phyloP scores from a whole-genome alignment of 176 grass and related monocot species.

The Oryza coarctata region DNA sequence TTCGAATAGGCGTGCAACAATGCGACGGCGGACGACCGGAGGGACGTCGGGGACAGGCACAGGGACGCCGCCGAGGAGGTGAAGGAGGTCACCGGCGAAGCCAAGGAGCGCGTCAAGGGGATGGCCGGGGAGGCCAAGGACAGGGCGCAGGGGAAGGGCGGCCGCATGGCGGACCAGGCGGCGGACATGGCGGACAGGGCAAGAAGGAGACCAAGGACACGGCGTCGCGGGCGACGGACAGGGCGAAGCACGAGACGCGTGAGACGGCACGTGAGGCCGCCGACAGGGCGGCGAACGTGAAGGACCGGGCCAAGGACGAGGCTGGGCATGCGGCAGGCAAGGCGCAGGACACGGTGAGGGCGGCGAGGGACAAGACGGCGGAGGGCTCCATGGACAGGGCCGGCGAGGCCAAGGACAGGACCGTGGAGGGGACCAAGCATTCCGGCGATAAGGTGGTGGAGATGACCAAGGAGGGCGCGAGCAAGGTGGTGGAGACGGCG shows the following conservation, averaged over 20 bases:
- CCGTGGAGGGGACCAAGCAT: constrained; percentile 30
- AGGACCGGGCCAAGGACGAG: constrained; percentile 40
- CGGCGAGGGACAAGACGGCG: constrained; percentile 33
- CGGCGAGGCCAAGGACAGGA: constrained; percentile 34
- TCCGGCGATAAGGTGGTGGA: constrained; percentile 41
- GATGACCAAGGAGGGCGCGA: constrained; percentile 47
- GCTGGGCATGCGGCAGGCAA: constrained; percentile 2
- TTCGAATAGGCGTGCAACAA: constrained; percentile 41
- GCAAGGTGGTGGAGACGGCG: constrained; percentile 51
- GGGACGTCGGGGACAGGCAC: constrained; percentile 49
- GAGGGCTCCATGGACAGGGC: constrained; percentile 30
- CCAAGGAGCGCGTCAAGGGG: constrained; percentile 39
- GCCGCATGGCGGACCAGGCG: constrained; percentile 30
- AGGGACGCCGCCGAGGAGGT: constrained; percentile 37
- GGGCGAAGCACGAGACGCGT: constrained; percentile 20
- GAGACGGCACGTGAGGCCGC: constrained; percentile 28
- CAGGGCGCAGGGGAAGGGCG: constrained; percentile 7
- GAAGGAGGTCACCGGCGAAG: constrained; percentile 43
- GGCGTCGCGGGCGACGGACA: not conserved
- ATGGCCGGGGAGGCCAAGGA: constrained; percentile 37
- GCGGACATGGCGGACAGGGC: constrained; percentile 37
- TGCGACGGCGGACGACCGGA: constrained; percentile 36
- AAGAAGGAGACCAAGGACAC: constrained; percentile 32
- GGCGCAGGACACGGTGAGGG: constrained; percentile 17
- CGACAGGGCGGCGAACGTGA: constrained; percentile 32